Base-by-base conservation (phyloP, 805 yeast species). In the Cephaloascus albidus region DNA sequence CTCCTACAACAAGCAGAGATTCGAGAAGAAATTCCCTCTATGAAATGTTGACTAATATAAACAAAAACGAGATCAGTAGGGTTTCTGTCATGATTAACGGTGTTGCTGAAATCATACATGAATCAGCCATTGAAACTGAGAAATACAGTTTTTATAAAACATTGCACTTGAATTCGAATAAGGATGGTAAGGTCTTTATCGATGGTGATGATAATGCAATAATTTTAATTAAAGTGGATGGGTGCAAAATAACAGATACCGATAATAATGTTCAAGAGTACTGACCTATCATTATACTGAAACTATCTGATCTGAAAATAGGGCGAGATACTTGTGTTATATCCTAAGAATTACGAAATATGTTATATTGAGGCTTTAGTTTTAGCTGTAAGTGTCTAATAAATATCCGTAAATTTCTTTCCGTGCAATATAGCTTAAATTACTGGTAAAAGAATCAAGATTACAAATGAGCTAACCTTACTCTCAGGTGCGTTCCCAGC, bases 31-130 rank as follows among this genome's bases (percentile, higher is more conserved):
- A 54, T 47, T 40, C 45, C 31, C 40, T 45, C 36, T 40, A 43
- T 31, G 79, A 79, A 54, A 58, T 86, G 36, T 69, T 90, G 44
- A 80, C 84, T 45, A 78, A 76, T 44, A 61, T 90, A 55, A 90
- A 90, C 57, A 90, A 83, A 54, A 70, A 78, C 12, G 95, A 87
- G 55, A 52, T 88, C 40, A 76, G 88, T 42, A 78, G 85, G 45
- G 78, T 85, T 43, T 81, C 94, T 46, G 94, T 87, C 10, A 89
- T 95, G 45, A 61, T 90, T 23, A 70, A 73, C 34, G 97, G 97
- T 1, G 63, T 62, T 31, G 93, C 90, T 2, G 63, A 65, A 19
- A 68, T 83, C 5, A 58, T 85, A 10, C 44, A 49, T 2, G 39
- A 43, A 16, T 55, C 54, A 8, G 62, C 63, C 2, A 63, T 44